Evolutionary conservation across 331 rosid species (phyloP).

Genomic region (Pyrus hybrid): DNA sequence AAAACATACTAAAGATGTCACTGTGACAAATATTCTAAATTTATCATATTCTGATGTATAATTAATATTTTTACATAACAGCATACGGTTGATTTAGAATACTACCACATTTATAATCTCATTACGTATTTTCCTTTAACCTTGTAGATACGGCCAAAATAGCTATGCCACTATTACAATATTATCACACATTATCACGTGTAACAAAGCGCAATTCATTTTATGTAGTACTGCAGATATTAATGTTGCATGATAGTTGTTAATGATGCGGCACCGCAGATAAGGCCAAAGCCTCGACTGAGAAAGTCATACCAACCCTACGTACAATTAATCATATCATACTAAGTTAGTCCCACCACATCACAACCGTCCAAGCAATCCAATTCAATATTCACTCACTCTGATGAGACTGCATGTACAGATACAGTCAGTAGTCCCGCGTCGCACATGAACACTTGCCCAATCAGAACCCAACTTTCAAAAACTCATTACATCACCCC

Average conservation of each 20-base stretch:
- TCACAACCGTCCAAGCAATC: conserved; percentile 1
- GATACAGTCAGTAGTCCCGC: conserved; percentile 4
- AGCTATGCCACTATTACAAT: background rate
- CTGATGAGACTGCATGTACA: background rate
- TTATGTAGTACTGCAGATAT: background rate
- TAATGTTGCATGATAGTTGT: background rate
- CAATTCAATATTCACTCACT: background rate
- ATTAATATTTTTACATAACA: too few species aligned
- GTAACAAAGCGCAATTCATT: background rate
- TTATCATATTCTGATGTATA: too few species aligned
- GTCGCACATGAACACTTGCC: conserved; percentile 30
- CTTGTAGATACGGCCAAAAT: too few species aligned
- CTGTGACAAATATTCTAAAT: too few species aligned
- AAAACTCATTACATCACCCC: background rate
- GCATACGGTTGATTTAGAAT: too few species aligned
- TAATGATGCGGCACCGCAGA: background rate
- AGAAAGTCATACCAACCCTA: conserved; percentile 1
- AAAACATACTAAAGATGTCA: too few species aligned
- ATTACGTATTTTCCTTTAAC: too few species aligned
- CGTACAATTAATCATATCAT: background rate
- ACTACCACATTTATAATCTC: fast-evolving
- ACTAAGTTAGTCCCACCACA: conserved; percentile 8
- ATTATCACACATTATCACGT: background rate
- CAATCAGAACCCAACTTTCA: conserved; percentile 18
- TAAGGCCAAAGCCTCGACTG: background rate